These are phyloP conservation scores for Phytophthora foliorum DNA, from an alignment of 352 stramenopile species.

Conservation along the genomic window DNA sequence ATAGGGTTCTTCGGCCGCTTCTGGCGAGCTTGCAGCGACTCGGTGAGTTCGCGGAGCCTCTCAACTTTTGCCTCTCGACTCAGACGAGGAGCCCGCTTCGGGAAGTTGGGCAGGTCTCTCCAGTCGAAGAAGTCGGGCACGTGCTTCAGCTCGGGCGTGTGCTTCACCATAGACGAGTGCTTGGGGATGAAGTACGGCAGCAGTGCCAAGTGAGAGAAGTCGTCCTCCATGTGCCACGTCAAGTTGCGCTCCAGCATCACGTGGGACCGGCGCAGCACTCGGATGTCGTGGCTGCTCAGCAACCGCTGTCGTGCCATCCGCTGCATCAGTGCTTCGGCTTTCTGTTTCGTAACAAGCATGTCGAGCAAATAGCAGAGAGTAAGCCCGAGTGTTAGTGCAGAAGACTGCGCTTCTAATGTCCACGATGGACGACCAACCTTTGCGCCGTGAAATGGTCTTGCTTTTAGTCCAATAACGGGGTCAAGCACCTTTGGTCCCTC, in stretches of 20 bases:
- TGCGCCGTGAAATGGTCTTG: constrained; percentile 41
- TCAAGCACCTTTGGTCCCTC: constrained; percentile 47
- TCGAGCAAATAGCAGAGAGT: neutral
- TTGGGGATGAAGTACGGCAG: constrained; percentile 69
- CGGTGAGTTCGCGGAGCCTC: constrained; percentile 44
- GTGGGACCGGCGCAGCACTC: constrained; percentile 57
- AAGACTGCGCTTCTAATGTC: neutral
- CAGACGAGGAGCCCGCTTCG: constrained; percentile 28
- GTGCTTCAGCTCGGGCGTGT: constrained; percentile 44
- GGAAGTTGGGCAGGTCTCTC: constrained; percentile 59
- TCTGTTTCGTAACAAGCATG: constrained; percentile 35
- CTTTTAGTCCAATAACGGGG: constrained; percentile 53
- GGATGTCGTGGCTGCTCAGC: constrained; percentile 57
- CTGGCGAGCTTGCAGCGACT: constrained; percentile 43
- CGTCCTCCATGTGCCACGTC: constrained; percentile 53
- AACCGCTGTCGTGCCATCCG: constrained; percentile 65
- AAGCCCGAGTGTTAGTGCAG: constrained; percentile 2
- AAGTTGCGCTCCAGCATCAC: constrained; percentile 76
- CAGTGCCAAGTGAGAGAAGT: constrained; percentile 67
- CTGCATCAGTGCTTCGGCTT: constrained; percentile 66
- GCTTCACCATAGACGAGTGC: constrained; percentile 35
- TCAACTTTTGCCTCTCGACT: constrained; percentile 21
- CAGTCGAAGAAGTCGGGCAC: constrained; percentile 61
- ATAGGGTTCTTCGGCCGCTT: constrained; percentile 30
- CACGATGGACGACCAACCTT: constrained; percentile 39